Base-by-base conservation (phyloP, 352 stramenopile species). In the Phytophthora aleatoria region DNA sequence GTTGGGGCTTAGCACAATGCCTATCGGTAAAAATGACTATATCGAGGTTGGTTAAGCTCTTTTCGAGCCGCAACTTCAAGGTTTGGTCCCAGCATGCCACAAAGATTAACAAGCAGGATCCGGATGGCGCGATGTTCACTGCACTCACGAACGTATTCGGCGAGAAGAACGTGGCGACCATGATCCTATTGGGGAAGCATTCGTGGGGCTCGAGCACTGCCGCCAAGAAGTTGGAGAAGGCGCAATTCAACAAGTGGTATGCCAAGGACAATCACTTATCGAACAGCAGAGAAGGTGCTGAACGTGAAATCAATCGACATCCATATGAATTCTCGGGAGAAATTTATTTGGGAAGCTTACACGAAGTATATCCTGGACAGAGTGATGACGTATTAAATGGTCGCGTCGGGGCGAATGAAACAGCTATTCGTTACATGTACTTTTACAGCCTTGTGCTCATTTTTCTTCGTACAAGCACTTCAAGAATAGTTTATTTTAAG, bases 41-140 rank as follows among this genome's bases (percentile, higher is more conserved):
- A 35, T 36, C 44, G 16, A 49, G 26, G 27, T 26, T 52, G 27
- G 12, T 16, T 4, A 38, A 52, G 2, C 28, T 52, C 6, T 27
- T 52, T 27, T 39, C 27, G 4, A 52, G 45, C 45, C 30, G 11
- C 27, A 39, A 52, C 15, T 52, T 52, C 45, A 52, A 39, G 28
- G 13, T 52, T 6, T 52, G 45, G 45, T 39, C 45, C 6, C 3
- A 26, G 28, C 15, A 52, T 27, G 30, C 30, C 30, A 7, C 30
- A 7, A 33, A 33, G 30, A 33, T 33, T 33, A 5, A 20, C 20
- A 20, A 20, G 20, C 20, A 20, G 20, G 20, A 20, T 20, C 20
- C 20, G 20, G 20, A 1, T 33, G 35, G 35, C 35, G 27, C 27
- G 28, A 53, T 53, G 15, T 27, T 53, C 39, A 26, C 47, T 27